Conservation (phyloP, 129 eudicot genomes). For the Lonicera japonica region DNA sequence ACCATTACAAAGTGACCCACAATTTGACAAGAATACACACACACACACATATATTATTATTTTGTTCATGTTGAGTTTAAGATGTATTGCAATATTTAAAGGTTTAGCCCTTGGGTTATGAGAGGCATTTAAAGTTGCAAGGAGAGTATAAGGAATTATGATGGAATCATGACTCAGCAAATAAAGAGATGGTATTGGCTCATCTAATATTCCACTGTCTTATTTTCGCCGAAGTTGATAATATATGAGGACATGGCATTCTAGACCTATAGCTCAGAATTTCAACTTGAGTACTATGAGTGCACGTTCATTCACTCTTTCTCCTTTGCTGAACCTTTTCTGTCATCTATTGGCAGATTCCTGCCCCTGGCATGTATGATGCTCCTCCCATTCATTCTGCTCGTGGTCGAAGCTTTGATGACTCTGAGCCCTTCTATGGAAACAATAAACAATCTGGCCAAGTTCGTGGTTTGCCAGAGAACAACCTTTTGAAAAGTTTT, state of each 20-base stretch:
- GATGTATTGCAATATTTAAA: too few relatives aligned
- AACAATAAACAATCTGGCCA: slow-evolving; percentile 58
- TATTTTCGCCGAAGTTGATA: not conserved
- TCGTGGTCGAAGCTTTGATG: slow-evolving; percentile 76
- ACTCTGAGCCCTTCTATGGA: slow-evolving; percentile 55
- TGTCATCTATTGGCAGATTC: slow-evolving; percentile 36
- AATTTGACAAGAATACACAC: too few relatives aligned
- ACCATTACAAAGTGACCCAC: too few relatives aligned
- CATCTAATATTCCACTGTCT: not conserved
- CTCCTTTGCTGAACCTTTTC: not conserved
- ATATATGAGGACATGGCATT: not conserved
- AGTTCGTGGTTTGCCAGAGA: slow-evolving; percentile 70
- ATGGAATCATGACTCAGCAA: too few relatives aligned
- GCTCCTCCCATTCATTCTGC: slow-evolving; percentile 50
- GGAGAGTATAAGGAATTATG: too few relatives aligned
- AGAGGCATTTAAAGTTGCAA: too few relatives aligned
- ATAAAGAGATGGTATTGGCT: too few relatives aligned
- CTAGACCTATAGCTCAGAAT: not conserved
- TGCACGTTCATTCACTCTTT: not conserved
- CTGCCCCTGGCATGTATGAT: slow-evolving; percentile 43
- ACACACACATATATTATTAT: too few relatives aligned
- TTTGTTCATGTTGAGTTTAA: too few relatives aligned
- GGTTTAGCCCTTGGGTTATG: too few relatives aligned
- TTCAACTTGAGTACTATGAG: not conserved
- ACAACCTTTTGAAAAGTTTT: slow-evolving; percentile 51